phyloP scores from a whole-genome alignment of 495 filamentous ascomycete species.

The Thermochaetoides thermophila region DNA sequence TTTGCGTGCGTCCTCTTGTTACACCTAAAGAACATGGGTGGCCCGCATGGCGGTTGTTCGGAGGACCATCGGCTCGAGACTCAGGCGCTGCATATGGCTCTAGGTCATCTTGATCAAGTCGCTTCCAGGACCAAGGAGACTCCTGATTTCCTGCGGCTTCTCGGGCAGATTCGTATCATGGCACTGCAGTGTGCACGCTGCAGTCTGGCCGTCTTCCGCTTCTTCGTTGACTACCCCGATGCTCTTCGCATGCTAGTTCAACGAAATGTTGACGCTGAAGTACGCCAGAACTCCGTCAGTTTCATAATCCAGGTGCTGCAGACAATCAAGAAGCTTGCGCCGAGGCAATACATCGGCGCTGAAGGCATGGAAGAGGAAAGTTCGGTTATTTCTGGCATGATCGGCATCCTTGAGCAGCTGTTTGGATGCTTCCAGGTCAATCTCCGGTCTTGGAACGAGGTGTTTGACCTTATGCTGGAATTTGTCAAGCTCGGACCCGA shows the following conservation, averaged over 20 bases:
- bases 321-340: conserved; percentile 30
- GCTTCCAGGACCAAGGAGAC: conserved; percentile 59
- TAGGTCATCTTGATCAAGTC: conserved; percentile 68
- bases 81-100: conserved; percentile 45
- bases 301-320: conserved; percentile 42
- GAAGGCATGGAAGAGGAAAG: conserved; percentile 18
- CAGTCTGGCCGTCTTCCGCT: conserved; percentile 45
- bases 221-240: conserved; percentile 40
- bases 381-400: conserved; percentile 19
- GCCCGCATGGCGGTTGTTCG: conserved; percentile 30
- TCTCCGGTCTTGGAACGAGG: conserved; percentile 63
- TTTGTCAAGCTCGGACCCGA: conserved; percentile 42
- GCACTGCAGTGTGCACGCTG: conserved; percentile 42
- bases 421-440: conserved; percentile 39
- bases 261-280: conserved; percentile 41
- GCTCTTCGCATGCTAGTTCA: conserved; percentile 53
- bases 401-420: conserved; percentile 37
- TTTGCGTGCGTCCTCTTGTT: conserved; percentile 50
- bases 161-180: conserved; percentile 35
- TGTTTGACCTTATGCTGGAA: conserved; percentile 50
- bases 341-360: conserved; percentile 22
- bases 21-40: conserved; percentile 28
- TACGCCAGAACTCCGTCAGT: conserved; percentile 43
- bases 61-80: conserved; percentile 41
- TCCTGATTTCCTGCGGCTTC: conserved; percentile 44